Conservation (phyloP, 2,329 filamentous ascomycete genomes). For the Phialophora macrospora region DNA sequence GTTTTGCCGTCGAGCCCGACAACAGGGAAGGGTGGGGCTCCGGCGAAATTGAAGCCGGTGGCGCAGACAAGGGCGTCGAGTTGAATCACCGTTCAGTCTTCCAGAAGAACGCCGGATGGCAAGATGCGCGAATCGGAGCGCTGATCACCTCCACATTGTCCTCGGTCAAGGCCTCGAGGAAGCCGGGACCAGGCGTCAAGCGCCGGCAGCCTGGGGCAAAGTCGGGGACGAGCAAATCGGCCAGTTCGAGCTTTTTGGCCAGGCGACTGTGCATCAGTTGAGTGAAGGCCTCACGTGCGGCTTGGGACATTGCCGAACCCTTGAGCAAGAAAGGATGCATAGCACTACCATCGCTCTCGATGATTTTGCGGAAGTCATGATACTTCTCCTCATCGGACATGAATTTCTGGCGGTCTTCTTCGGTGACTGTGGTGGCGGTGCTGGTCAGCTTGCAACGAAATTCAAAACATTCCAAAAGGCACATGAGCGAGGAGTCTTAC, state of each 20-base stretch:
- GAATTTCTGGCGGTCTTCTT: constrained; percentile 21
- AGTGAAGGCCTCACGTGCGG: constrained; percentile 1
- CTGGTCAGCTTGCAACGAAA: too few species aligned
- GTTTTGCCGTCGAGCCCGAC: constrained; percentile 41
- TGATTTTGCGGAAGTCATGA: constrained; percentile 22
- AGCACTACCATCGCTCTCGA: constrained; percentile 28
- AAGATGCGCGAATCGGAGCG: constrained; percentile 32
- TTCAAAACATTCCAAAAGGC: too few species aligned
- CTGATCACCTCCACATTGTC: constrained; percentile 39
- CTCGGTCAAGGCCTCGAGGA: constrained; percentile 38
- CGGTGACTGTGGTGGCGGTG: constrained; percentile 12
- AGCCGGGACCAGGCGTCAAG: constrained; percentile 35
- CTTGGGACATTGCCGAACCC: constrained; percentile 10
- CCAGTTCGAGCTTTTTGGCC: constrained; percentile 25
- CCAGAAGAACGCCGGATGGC: constrained; percentile 40
- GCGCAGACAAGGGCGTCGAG: constrained; percentile 46
- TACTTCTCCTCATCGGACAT: constrained; percentile 14
- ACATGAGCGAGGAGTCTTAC: constrained; percentile 3
- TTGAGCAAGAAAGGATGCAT: constrained; percentile 16
- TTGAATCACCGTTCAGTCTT: constrained; percentile 42
- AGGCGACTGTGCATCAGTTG: constrained; percentile 18
- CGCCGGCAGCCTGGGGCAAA: constrained; percentile 28
- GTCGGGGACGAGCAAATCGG: constrained; percentile 27
- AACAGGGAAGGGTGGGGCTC: constrained; percentile 44
- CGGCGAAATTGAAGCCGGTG: constrained; percentile 46